Evolutionary conservation across 805 yeast species (phyloP), one percentile per base, ranked within the genome.

Genomic region (Suhomyces faveliae): DNA sequence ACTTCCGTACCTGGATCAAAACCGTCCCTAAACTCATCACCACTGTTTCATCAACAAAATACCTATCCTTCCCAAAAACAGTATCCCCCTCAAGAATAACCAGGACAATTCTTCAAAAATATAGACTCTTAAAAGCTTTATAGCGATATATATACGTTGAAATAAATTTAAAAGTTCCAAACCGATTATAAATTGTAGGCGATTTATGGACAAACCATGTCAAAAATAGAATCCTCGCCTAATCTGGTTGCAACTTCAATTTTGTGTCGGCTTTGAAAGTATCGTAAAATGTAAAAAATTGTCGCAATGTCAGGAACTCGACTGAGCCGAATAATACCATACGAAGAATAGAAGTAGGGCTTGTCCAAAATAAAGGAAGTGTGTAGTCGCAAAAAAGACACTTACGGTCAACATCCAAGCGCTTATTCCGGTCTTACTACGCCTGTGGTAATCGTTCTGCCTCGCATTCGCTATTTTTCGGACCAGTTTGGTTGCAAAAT

Each of bases 401-500:
- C 15, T 9, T n/a, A 27, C 7, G 15, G 15, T 9, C 2, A 11
- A 5, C 11, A 9, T 2, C 30, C 15, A 11, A 33, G 25, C 25
- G 20, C n/a, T 12, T 21, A 15, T 12, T 8, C 15, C n/a, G 8
- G n/a, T 27, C 15, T 11, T 27, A n/a, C 11, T n/a, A 27, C 30
- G 30, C 15, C 8, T n/a, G 30, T 5, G 8, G 30, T 1, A 8
- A n/a, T n/a, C 15, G 15, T n/a, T 9, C 5, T n/a, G 30, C 30
- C n/a, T n/a, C 27, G 17, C 4, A 30, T 13, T 13, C 27, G 30
- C n/a, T 25, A 8, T n/a, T 13, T 27, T 27, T 27, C 30, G 15
- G 15, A 15, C 15, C 13, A 27, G 7, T 42, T 42, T 42, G 44
- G 44, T 42, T 42, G 44, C 44, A 42, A 42, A 42, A 42, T 29